A percentile compares a stretch with the other conserved stretches of the same genome.
Conservation (phyloP, 148 eudicot genomes). For the Arctostaphylos glauca region DNA sequence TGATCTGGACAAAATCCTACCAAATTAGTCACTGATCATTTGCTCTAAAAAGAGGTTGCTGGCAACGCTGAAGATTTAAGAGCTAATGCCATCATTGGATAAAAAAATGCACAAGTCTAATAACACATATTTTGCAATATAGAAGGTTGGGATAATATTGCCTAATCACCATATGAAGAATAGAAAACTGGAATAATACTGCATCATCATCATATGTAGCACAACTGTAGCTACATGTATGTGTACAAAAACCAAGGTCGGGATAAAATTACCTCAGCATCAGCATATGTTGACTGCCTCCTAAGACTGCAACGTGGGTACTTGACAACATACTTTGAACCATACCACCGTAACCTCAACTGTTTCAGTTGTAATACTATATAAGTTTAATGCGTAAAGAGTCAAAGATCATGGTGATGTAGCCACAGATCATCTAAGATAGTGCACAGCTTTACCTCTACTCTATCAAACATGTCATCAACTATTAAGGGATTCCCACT, state of each 20-base stretch:
- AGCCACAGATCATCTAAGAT: neutral
- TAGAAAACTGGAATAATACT: neutral
- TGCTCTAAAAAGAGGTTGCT: neutral
- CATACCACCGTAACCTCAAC: conserved; percentile 86
- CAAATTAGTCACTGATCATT: conserved; percentile 4
- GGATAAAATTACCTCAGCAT: conserved; percentile 68
- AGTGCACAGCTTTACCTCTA: conserved; percentile 52
- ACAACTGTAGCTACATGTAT: conserved; percentile 16
- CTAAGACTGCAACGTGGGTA: conserved; percentile 95
- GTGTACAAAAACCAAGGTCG: neutral
- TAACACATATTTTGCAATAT: neutral
- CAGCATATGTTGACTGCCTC: conserved; percentile 80
- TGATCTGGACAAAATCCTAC: neutral
- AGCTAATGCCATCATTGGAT: neutral
- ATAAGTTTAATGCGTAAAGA: conserved; percentile 8
- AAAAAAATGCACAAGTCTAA: neutral
- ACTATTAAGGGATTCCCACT: conserved; percentile 84
- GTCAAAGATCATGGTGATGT: neutral
- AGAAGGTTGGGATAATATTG: neutral
- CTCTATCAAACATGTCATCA: conserved; percentile 96
- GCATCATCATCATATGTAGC: neutral
- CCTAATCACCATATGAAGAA: neutral
- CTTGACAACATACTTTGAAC: conserved; percentile 82
- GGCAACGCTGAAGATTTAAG: neutral
- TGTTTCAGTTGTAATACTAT: conserved; percentile 23